Evolutionary conservation across 257 asterid genomes (phyloP).

Genomic region (Gardenia jasminoides): DNA sequence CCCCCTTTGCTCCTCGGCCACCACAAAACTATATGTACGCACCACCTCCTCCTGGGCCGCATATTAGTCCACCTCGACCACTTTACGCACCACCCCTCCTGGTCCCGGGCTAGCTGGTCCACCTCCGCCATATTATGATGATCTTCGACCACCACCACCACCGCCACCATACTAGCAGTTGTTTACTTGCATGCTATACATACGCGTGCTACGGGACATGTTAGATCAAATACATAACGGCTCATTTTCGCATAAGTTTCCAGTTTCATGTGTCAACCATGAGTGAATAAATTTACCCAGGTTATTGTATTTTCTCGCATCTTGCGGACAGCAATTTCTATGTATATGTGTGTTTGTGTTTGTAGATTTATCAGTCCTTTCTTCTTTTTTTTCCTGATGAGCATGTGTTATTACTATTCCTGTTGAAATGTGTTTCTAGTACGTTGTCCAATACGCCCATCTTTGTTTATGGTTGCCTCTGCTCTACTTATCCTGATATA

Average conservation of each 20-base stretch:
- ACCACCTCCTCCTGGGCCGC: conserved; percentile 5
- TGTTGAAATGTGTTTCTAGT: too few species aligned
- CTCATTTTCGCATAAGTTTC: background rate
- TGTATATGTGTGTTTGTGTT: too few species aligned
- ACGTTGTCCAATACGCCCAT: too few species aligned
- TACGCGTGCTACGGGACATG: conserved; percentile 25
- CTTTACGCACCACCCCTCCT: background rate
- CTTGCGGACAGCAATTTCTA: background rate
- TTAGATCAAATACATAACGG: conserved; percentile 5
- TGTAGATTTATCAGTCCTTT: too few species aligned
- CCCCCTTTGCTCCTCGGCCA: conserved; percentile 2
- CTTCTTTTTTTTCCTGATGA: too few species aligned
- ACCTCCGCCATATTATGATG: conserved; percentile 8
- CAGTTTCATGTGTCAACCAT: background rate
- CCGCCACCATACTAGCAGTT: conserved; percentile 20
- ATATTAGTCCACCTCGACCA: conserved; percentile 1
- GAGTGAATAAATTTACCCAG: background rate
- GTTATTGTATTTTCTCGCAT: background rate
- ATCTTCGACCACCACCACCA: background rate
- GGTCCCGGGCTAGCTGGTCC: background rate
- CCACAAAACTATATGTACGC: conserved; percentile 2
- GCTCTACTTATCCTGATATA: too few species aligned
- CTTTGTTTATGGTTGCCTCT: too few species aligned
- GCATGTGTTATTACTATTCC: too few species aligned
- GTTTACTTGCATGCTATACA: conserved; percentile 19